phyloP scores from a whole-genome alignment of 169 alveolate species.

The Eimeria acervulina region DNA sequence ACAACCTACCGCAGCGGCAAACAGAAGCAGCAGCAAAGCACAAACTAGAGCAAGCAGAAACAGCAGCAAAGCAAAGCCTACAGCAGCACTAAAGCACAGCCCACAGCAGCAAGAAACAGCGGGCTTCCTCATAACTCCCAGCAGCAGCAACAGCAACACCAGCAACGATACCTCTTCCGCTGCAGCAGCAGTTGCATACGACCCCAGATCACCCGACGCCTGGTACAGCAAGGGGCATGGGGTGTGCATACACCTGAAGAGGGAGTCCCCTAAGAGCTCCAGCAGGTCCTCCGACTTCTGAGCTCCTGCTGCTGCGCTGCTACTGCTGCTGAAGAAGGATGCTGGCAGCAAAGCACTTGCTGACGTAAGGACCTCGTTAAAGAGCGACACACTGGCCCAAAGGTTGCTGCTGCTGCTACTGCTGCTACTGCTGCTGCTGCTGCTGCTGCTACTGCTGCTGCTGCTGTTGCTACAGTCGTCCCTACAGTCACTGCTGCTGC shows the following conservation, averaged over 20 bases:
- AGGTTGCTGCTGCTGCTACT: background rate
- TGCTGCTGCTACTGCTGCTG: background rate
- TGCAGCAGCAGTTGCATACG: conserved; percentile 32
- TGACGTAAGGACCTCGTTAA: background rate
- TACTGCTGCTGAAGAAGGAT: conserved; percentile 18
- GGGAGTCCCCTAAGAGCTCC: conserved; percentile 17
- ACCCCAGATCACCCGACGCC: background rate
- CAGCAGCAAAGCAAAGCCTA: background rate
- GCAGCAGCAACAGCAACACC: background rate
- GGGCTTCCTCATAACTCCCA: background rate
- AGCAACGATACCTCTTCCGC: conserved; percentile 22
- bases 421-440: background rate
- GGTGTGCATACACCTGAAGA: conserved; percentile 38
- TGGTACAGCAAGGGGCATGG: conserved; percentile 33
- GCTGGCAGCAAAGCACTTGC: conserved; percentile 28
- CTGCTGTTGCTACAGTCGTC: background rate
- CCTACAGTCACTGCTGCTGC: background rate
- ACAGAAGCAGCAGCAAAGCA: background rate
- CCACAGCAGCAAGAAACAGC: background rate
- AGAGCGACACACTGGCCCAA: background rate
- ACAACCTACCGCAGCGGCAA: background rate
- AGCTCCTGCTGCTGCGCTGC: background rate
- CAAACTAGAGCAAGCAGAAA: background rate
- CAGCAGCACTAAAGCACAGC: background rate
- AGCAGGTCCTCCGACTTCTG: background rate